These are phyloP conservation scores for Ophiocordyceps camponoti-floridani DNA, from an alignment of 2,329 filamentous ascomycete genomes.

Conservation along the genomic window DNA sequence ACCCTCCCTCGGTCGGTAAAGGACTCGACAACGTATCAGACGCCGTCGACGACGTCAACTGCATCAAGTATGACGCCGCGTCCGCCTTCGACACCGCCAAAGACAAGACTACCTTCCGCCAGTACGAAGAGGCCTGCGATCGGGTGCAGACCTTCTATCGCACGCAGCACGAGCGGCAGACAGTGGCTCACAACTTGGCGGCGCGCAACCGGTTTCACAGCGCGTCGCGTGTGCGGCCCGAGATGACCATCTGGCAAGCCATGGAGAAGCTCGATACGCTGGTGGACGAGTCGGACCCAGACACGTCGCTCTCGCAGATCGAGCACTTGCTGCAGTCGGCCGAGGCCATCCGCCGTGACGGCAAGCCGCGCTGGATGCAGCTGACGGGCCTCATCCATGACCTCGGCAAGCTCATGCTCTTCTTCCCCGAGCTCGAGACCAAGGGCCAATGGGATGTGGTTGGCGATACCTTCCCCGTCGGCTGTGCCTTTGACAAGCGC, in stretches of 20 bases:
- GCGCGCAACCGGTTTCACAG: slow-evolving; percentile 44
- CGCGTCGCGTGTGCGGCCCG: slow-evolving; percentile 40
- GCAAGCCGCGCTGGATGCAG: slow-evolving; percentile 71
- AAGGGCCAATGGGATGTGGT: slow-evolving; percentile 88
- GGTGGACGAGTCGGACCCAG: slow-evolving; percentile 80
- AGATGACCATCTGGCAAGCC: slow-evolving; percentile 79
- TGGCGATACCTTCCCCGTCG: slow-evolving; percentile 68
- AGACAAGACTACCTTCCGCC: slow-evolving; percentile 64
- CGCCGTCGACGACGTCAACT: slow-evolving; percentile 31
- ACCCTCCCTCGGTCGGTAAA: slow-evolving; percentile 5
- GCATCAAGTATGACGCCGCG: slow-evolving; percentile 27
- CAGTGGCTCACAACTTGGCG: slow-evolving; percentile 67
- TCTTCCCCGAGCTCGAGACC: slow-evolving; percentile 47
- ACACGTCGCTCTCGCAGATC: slow-evolving; percentile 75
- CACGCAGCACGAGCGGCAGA: slow-evolving; percentile 55
- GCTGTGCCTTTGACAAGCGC: slow-evolving; percentile 53
- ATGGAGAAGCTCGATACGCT: slow-evolving; percentile 86
- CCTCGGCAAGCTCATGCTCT: slow-evolving; percentile 63
- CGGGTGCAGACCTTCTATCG: slow-evolving; percentile 76
- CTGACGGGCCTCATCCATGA: slow-evolving; percentile 63
- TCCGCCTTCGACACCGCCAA: slow-evolving; percentile 58
- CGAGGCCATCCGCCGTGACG: slow-evolving; percentile 75
- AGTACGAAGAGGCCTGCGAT: slow-evolving; percentile 70
- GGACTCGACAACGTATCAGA: slow-evolving; percentile 31
- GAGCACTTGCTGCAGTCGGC: slow-evolving; percentile 79